Evolutionary conservation across 2,329 filamentous ascomycete genomes (phyloP), one percentile per base, ranked within the genome.

Genomic region (Pseudogymnoascus sp.): DNA sequence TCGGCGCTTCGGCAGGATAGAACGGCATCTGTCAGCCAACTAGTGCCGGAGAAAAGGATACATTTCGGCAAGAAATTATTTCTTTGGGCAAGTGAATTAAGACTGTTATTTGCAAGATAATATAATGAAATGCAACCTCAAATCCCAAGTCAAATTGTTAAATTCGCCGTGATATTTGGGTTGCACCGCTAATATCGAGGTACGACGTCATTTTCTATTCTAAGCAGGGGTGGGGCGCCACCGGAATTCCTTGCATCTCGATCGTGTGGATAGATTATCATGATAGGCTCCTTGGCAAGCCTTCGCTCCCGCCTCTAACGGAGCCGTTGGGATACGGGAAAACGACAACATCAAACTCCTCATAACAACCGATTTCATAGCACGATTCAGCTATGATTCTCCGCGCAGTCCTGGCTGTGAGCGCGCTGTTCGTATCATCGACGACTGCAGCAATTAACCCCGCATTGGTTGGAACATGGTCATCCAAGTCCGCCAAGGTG

Each of bases 391-490:
- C n/a, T 31, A 57, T 57, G 47, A 33, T 33, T 57, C 6, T 57
- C 47, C 66, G 67, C 60, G 71, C 74, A 72, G 47, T 33, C 26
- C 9, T 57, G 26, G 62, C 72, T 61, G 69, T 67, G 65, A 66
- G 70, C 67, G 69, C 67, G 64, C 69, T 63, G 65, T 61, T 73
- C 1, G 11, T 67, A 10, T 63, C 67, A 10, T 65, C 74, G 64
- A 71, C 75, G 60, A 74, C 75, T 61, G 76, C 79, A 33, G 75
- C 74, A 71, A 69, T 73, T 38, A 77, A 81, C 66, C 72, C 78
- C 33, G 76, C 81, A 62, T 76, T 90, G 33, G 80, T 85, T n/a
- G 87, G 87, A 64, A 90, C 87, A 64, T 91, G 87, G 87, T 82
- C 83, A 15, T 87, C 85, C 53, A 91, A 90, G 74, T 87, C 86